A percentile compares a stretch with the other conserved stretches of the same genome.
Evolutionary conservation across 768 basidiomycete species (phyloP).

Genomic region (Boletus rex-veris): DNA sequence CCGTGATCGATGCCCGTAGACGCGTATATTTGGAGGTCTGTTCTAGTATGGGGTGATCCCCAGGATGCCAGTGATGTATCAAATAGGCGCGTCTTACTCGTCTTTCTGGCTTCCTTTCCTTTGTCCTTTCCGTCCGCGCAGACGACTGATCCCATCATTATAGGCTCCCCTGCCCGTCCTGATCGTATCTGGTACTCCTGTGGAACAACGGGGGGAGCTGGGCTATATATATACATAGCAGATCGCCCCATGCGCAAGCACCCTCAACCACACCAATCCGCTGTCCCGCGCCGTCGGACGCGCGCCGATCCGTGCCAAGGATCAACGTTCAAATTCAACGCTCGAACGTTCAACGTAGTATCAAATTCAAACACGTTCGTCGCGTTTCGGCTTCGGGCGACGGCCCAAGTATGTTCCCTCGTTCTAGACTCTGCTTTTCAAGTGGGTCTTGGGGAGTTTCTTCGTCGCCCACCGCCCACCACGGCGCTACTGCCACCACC

Average conservation of each 20-base stretch:
- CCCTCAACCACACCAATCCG: background rate
- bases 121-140: background rate
- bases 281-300: background rate
- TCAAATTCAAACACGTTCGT: background rate
- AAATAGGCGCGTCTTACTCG: background rate
- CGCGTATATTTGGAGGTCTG: background rate
- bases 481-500: background rate
- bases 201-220: too few species aligned
- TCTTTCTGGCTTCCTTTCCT: background rate
- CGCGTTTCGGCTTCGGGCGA: background rate
- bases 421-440: too few species aligned
- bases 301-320: background rate
- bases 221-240: too few species aligned
- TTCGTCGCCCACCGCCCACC: too few species aligned
- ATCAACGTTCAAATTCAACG: too few species aligned
- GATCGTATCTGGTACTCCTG: background rate
- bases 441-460: too few species aligned
- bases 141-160: too few species aligned
- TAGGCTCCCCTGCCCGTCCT: background rate
- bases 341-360: too few species aligned
- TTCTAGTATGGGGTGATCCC: background rate
- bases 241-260: too few species aligned
- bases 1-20: background rate
- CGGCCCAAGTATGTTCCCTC: too few species aligned
- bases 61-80: background rate